phyloP scores from a whole-genome alignment of 768 basidiomycete genomes.

The Gelatoporia subvermispora region DNA sequence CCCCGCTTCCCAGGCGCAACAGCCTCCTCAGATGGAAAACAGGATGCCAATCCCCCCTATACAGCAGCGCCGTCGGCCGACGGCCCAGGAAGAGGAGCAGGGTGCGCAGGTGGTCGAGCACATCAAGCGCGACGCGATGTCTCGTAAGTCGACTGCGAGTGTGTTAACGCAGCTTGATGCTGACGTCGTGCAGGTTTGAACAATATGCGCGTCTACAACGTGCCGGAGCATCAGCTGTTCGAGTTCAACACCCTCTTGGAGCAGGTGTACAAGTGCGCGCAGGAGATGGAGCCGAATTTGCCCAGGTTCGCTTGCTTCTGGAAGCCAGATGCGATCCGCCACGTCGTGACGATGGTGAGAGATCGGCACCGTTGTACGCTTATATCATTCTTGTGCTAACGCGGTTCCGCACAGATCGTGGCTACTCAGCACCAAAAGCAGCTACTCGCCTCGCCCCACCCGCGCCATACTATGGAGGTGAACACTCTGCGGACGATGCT shows the following conservation, averaged over 20 bases:
- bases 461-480: conserved; percentile 31
- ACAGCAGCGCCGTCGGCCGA: background rate
- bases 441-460: conserved; percentile 16
- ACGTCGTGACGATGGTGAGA: conserved; percentile 53
- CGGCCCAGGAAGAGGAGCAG: conserved; percentile 3
- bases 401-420: conserved; percentile 14
- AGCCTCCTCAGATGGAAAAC: background rate
- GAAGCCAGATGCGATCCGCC: conserved; percentile 44
- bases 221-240: conserved; percentile 49
- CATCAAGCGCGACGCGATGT: conserved; percentile 1
- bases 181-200: conserved; percentile 3
- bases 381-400: background rate
- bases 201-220: conserved; percentile 29
- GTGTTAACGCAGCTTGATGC: background rate
- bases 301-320: conserved; percentile 43
- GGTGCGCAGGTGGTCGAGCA: conserved; percentile 6
- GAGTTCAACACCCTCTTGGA: conserved; percentile 52
- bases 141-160: too few relatives aligned
- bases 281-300: conserved; percentile 49
- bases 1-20: background rate
- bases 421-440: conserved; percentile 34
- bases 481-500: conserved; percentile 31
- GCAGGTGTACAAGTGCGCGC: conserved; percentile 37
- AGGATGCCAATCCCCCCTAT: background rate
- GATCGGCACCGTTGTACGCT: conserved; percentile 12